Evolutionary conservation across 2,329 filamentous ascomycete genomes (phyloP).

Genomic region (Lachnum nothofagi): DNA sequence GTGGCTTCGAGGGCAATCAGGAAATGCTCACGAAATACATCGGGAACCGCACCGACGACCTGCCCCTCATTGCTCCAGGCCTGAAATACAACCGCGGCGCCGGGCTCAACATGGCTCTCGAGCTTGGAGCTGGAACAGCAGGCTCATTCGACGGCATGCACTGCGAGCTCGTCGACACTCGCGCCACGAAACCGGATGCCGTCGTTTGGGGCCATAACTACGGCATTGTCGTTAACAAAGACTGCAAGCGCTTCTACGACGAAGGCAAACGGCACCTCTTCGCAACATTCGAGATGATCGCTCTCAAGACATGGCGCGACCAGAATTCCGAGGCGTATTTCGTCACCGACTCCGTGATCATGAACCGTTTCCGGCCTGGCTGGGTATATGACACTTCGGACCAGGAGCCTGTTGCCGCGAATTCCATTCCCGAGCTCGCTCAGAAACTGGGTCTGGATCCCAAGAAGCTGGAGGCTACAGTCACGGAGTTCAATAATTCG

Average conservation of each 20-base stretch:
- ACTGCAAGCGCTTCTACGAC: constrained; percentile 37
- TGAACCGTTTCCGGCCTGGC: constrained; percentile 38
- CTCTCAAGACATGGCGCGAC: constrained; percentile 35
- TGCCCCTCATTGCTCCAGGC: constrained; percentile 39
- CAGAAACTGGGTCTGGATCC: constrained; percentile 36
- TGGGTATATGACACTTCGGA: constrained; percentile 42
- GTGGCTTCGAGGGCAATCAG: constrained; percentile 39
- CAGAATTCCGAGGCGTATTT: constrained; percentile 40
- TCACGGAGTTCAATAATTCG: constrained; percentile 37
- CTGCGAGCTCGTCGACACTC: constrained; percentile 39
- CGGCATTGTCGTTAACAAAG: constrained; percentile 39
- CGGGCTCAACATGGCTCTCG: constrained; percentile 38
- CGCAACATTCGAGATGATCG: constrained; percentile 36
- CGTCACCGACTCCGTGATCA: constrained; percentile 38
- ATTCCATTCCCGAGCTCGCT: constrained; percentile 38
- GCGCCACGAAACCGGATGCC: constrained; percentile 34
- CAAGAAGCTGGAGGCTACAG: constrained; percentile 35
- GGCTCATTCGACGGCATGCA: constrained; percentile 40
- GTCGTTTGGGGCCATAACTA: constrained; percentile 37
- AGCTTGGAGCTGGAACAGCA: constrained; percentile 37
- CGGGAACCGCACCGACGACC: constrained; percentile 35
- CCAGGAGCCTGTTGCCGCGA: constrained; percentile 36
- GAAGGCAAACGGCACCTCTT: constrained; percentile 38
- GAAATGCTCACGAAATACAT: constrained; percentile 39
- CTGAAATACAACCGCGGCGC: constrained; percentile 38